Conservation (phyloP, 495 filamentous ascomycete species). For the Pseudomonodictys pantanalensis region DNA sequence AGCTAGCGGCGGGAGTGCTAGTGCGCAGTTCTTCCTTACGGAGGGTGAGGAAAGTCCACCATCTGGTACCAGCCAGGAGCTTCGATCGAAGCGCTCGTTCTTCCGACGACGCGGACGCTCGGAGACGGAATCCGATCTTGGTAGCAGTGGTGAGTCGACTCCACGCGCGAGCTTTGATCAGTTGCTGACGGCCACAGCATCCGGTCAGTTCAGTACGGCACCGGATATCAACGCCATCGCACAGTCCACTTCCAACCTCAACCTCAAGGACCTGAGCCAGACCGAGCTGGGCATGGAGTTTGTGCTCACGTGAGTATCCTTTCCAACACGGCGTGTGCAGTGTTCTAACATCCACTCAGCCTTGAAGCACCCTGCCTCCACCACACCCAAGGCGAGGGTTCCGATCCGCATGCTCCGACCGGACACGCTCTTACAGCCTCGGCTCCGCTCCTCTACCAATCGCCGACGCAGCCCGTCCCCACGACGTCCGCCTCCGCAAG, state of each 20-base stretch:
- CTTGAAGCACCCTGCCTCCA: constrained; percentile 31
- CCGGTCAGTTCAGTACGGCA: neutral
- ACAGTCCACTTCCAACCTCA: neutral
- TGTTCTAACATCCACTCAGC: neutral
- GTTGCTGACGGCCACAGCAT: neutral
- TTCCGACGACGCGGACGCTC: constrained; percentile 12
- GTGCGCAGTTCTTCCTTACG: constrained; percentile 13
- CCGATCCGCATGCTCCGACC: constrained; percentile 5
- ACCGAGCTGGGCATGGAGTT: constrained; percentile 29
- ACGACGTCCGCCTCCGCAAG: neutral
- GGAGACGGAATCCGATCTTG: neutral
- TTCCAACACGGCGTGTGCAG: neutral
- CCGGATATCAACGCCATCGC: neutral
- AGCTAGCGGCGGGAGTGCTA: neutral
- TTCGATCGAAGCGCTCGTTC: constrained; percentile 4
- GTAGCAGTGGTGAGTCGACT: constrained; percentile 6
- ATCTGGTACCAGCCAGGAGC: neutral
- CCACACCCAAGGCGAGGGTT: constrained; percentile 24
- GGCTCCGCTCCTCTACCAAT: constrained; percentile 25
- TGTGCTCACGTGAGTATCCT: constrained; percentile 18
- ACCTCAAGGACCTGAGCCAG: constrained; percentile 17
- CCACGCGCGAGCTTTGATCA: neutral
- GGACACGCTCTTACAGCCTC: constrained; percentile 28
- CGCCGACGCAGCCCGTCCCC: constrained; percentile 16
- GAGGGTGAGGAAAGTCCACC: constrained; percentile 10